phyloP scores from a whole-genome alignment of 306 rosid genomes.

The Betula pendula region DNA sequence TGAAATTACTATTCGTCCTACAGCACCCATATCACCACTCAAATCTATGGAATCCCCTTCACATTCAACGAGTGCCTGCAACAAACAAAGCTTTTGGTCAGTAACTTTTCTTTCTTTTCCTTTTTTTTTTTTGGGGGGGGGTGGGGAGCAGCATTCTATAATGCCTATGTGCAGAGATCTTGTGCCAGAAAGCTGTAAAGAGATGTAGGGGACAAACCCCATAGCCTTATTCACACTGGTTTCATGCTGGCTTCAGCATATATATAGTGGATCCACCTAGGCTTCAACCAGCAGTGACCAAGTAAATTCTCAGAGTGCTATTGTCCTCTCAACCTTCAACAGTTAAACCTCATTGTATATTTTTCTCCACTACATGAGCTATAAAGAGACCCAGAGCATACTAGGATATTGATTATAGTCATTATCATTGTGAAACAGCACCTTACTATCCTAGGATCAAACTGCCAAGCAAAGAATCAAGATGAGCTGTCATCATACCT shows the following conservation, averaged over 20 bases:
- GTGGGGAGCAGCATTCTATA: background rate
- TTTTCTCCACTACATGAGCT: slow-evolving; percentile 17
- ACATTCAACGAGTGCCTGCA: slow-evolving; percentile 90
- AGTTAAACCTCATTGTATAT: slow-evolving; percentile 16
- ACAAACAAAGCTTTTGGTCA: slow-evolving; percentile 29
- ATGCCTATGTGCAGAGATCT: background rate
- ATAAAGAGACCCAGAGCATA: background rate
- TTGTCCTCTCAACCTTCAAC: background rate
- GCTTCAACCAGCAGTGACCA: background rate
- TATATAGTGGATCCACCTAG: background rate
- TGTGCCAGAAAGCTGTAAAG: background rate
- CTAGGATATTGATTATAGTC: slow-evolving; percentile 1
- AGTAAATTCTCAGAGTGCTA: background rate
- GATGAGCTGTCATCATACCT: slow-evolving; percentile 52
- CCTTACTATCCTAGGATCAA: background rate
- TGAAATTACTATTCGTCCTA: slow-evolving; percentile 76
- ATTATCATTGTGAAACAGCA: slow-evolving; percentile 12
- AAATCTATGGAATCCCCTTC: slow-evolving; percentile 92
- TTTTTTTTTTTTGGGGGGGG: background rate
- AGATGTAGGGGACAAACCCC: background rate
- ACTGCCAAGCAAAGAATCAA: slow-evolving; percentile 3
- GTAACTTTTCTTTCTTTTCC: background rate
- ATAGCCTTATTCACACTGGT: background rate
- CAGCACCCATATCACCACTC: slow-evolving; percentile 92
- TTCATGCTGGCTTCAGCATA: too few species aligned